Evolutionary conservation across 345 rosid genomes (phyloP).

Genomic region (rapeseed (Brassica napus)): DNA sequence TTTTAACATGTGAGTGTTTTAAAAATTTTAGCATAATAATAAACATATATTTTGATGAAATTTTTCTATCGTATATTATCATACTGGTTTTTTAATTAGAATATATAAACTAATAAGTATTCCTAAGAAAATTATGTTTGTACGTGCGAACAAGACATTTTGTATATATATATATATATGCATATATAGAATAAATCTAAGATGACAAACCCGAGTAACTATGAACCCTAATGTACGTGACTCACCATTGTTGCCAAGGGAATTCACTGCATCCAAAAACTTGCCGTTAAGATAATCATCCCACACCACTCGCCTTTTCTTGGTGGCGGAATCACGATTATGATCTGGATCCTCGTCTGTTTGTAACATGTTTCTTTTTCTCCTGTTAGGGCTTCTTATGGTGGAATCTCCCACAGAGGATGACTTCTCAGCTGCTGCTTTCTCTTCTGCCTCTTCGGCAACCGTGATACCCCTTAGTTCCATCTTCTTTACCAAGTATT

Average conservation of each 20-base stretch:
- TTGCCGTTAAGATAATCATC: conserved; percentile 65
- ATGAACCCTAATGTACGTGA: conserved; percentile 14
- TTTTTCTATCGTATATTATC: no score
- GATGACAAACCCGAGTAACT: not conserved
- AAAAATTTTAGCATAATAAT: no score
- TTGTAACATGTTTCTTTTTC: conserved; percentile 23
- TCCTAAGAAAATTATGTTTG: no score
- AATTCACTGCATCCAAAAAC: conserved; percentile 64
- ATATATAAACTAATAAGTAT: no score
- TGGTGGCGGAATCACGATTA: conserved; percentile 54
- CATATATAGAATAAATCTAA: not conserved
- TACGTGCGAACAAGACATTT: no score
- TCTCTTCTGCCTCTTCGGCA: conserved; percentile 9
- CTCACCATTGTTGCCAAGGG: conserved; percentile 59
- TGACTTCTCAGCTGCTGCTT: not conserved
- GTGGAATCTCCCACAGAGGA: conserved; percentile 15
- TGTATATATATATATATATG: no score
- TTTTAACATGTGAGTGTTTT: no score
- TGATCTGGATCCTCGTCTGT: conserved; percentile 51
- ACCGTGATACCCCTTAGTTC: not conserved
- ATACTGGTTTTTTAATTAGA: no score
- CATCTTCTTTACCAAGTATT: conserved; percentile 5
- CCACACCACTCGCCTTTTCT: conserved; percentile 82
- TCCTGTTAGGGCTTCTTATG: conserved; percentile 13
- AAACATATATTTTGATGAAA: no score